A percentile compares a stretch with the other conserved stretches of the same genome.
These are phyloP conservation scores for Paecilomyces dactylethromorphus DNA, from an alignment of 2,329 filamentous ascomycete genomes.

Conservation along the genomic window DNA sequence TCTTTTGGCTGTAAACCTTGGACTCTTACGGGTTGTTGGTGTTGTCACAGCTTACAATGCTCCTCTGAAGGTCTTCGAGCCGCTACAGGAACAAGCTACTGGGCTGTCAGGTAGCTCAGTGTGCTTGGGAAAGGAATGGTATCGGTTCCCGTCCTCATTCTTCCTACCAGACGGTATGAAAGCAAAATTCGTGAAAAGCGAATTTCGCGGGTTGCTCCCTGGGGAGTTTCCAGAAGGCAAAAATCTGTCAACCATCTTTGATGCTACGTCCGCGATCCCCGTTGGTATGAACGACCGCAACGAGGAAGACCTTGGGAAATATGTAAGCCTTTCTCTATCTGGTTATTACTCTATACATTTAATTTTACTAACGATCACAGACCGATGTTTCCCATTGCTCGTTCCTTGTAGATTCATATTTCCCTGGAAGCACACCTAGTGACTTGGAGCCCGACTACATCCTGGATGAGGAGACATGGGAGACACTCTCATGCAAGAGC, in stretches of 20 bases:
- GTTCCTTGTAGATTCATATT: constrained; percentile 83
- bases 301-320: constrained; percentile 78
- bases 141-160: constrained; percentile 91
- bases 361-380: constrained; percentile 28
- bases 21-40: constrained; percentile 67
- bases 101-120: constrained; percentile 61
- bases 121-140: constrained; percentile 96
- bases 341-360: neutral
- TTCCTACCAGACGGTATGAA: constrained; percentile 77
- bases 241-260: constrained; percentile 63
- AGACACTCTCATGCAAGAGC: constrained; percentile 63
- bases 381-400: constrained; percentile 66
- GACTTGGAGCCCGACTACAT: constrained; percentile 75
- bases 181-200: constrained; percentile 84
- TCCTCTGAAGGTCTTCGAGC: constrained; percentile 59
- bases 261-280: constrained; percentile 78
- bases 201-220: constrained; percentile 81
- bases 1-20: constrained; percentile 58
- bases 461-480: constrained; percentile 68
- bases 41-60: constrained; percentile 77
- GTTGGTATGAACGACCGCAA: constrained; percentile 89
- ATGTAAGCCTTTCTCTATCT: constrained; percentile 46
- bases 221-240: constrained; percentile 79
- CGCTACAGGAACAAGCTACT: constrained; percentile 43
- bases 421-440: constrained; percentile 55